Evolutionary conservation across 768 basidiomycete species (phyloP).

Genomic region (Auriscalpium vulgare): DNA sequence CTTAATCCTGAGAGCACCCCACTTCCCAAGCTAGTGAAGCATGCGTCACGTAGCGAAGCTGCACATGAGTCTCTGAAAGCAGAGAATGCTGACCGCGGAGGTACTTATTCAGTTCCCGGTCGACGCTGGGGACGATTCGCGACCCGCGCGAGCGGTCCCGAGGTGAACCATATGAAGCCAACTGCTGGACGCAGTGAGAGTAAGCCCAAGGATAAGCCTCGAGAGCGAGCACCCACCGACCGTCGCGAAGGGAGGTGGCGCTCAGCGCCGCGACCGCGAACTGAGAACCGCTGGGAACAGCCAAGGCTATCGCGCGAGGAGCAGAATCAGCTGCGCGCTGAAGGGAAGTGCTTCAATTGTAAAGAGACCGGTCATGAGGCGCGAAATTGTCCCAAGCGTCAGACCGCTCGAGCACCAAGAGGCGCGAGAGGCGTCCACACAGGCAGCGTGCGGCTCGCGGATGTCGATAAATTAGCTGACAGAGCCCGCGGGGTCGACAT

Average conservation of each 20-base stretch:
- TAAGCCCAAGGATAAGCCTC: neutral
- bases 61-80: neutral
- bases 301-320: neutral
- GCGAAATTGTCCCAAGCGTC: neutral
- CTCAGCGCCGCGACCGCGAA: no score
- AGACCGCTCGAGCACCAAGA: neutral
- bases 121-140: neutral
- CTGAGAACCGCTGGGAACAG: no score
- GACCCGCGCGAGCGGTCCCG: neutral
- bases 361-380: neutral
- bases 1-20: neutral
- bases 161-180: neutral
- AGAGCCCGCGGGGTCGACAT: neutral
- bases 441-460: neutral
- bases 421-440: neutral
- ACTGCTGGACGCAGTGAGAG: neutral
- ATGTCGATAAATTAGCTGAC: neutral
- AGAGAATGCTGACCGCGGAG: neutral
- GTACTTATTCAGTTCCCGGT: neutral
- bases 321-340: neutral
- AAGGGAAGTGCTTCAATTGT: neutral
- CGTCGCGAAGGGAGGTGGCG: no score
- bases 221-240: neutral
- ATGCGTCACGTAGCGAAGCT: neutral
- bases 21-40: neutral